Base-by-base conservation (phyloP, 495 filamentous ascomycete genomes). In the Durotheca rogersii region DNA sequence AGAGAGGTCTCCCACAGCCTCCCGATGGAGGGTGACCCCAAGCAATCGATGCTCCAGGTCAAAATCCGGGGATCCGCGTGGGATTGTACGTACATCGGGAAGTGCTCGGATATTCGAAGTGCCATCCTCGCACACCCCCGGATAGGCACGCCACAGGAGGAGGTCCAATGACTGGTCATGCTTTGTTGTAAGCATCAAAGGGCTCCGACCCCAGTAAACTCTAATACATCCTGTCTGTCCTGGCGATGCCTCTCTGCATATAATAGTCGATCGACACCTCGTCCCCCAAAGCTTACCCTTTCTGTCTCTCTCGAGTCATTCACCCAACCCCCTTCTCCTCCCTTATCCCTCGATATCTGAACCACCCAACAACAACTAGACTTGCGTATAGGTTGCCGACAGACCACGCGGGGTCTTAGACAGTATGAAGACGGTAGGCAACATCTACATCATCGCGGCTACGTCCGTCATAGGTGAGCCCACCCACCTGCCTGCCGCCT, bases 361-460 rank as follows among this genome's bases (percentile, higher is more conserved):
- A 42, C 41, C 42, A 47, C 7, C 23, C 37, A 27, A 36, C 21
- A 39, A 10, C 21, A 23, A 31, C 5, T 18, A 11, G n/a, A n/a
- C n/a, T n/a, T n/a, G n/a, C 43, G 42, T 53, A 47, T 53, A 45
- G 42, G 50, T 51, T 45, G 56, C 56, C 47, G 53, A 54, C 53
- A 59, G 56, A 47, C 56, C 56, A 59, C 56, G 56, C 56, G 58
- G 33, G 54, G 50, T 57, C 49, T 47, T 14, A 53, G 53, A 60
- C 62, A 71, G 51, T 21, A 74, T 73, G 70, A 70, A 67, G 49
- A 56, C 74, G 17, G 78, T 84, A 58, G 82, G 84, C 14, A 89
- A 88, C 60, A 77, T 88, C 50, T 89, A 89, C 58, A 64, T 83
- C 32, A 90, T 90, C 65, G 78, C 87, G 56, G 82, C 83, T 67